Conservation (phyloP, 2,329 filamentous ascomycete species). For the Alternaria hordeiaustralica region DNA sequence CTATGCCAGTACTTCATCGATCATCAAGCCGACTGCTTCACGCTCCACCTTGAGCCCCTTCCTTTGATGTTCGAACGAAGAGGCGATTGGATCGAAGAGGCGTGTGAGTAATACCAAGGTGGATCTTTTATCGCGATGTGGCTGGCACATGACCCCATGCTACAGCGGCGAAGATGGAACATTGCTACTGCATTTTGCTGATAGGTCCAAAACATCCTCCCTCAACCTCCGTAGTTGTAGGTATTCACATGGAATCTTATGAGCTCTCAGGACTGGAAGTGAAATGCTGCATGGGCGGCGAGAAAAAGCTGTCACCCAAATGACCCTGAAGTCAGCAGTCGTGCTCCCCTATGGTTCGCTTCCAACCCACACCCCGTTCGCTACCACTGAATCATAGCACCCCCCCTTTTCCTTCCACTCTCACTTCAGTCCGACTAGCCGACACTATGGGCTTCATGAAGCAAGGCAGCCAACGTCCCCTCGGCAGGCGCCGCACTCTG, state of each 20-base stretch:
- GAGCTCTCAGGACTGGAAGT: neutral
- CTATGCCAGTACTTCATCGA: neutral
- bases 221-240: neutral
- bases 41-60: neutral
- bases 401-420: neutral
- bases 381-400: neutral
- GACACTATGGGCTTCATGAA: neutral
- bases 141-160: neutral
- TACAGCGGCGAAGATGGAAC: neutral
- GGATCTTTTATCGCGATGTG: neutral
- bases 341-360: neutral
- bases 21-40: neutral
- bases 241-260: neutral
- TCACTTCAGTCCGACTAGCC: accelerated
- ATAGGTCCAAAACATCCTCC: neutral
- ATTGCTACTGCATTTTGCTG: neutral
- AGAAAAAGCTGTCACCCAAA: neutral
- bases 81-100: neutral
- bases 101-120: neutral
- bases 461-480: neutral
- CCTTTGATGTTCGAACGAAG: neutral
- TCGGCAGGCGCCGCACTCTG: neutral
- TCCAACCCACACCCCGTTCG: neutral
- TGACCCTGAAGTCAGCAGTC: neutral
- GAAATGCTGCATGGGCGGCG: neutral